Conservation (phyloP, 2,329 filamentous ascomycete species). For the Fusarium bactridioides region DNA sequence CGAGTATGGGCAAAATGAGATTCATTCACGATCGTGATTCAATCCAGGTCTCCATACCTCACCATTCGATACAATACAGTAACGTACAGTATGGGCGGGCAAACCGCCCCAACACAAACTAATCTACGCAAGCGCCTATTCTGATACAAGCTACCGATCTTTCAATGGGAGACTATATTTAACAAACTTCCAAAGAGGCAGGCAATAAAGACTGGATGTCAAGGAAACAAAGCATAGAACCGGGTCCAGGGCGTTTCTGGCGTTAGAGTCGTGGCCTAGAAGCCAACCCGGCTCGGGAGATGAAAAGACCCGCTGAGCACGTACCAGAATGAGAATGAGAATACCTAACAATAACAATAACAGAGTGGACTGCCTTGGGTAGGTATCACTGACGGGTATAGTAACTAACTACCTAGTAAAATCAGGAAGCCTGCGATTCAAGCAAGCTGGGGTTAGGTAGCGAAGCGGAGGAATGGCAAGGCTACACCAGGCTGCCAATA, state of each 20-base stretch:
- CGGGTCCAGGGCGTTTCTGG: constrained; percentile 20
- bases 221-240: constrained; percentile 12
- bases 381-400: constrained; percentile 1
- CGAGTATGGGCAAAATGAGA: neutral
- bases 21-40: neutral
- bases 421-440: constrained; percentile 4
- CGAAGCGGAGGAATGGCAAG: neutral
- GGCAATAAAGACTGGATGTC: neutral
- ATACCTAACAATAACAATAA: neutral
- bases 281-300: constrained; percentile 14
- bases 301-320: constrained; percentile 29
- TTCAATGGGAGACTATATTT: neutral
- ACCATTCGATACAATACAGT: neutral
- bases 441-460: neutral
- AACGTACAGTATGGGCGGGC: neutral
- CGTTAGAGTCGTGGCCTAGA: constrained; percentile 25
- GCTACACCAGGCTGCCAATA: neutral
- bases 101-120: neutral
- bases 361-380: neutral
- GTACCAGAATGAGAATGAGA: constrained; percentile 7
- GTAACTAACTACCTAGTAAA: neutral
- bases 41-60: neutral
- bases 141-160: neutral
- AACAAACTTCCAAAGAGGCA: neutral
- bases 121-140: neutral